These are phyloP conservation scores for Globisporangium irregulare DNA, from an alignment of 352 stramenopile species.

Conservation along the genomic window DNA sequence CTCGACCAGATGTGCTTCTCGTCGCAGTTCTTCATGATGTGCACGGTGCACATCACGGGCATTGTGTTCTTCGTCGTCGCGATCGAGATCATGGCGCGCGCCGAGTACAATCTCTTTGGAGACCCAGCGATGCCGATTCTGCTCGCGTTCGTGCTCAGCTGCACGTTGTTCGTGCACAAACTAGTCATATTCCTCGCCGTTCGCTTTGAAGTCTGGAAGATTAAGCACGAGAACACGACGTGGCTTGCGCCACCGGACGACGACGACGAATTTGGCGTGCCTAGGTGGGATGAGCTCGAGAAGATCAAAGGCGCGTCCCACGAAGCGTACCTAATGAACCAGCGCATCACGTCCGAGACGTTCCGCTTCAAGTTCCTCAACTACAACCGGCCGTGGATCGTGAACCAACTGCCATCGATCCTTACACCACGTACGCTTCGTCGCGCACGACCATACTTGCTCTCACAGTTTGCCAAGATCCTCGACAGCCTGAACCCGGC, in stretches of 20 bases:
- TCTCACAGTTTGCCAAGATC: slow-evolving; percentile 96
- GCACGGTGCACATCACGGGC: slow-evolving; percentile 90
- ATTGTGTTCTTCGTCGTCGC: slow-evolving; percentile 95
- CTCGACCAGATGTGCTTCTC: slow-evolving; percentile 98
- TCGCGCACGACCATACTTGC: slow-evolving; percentile 90
- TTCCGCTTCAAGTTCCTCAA: slow-evolving; percentile 98
- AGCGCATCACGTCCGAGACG: slow-evolving; percentile 94
- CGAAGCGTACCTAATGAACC: slow-evolving; percentile 96
- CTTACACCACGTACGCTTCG: slow-evolving; percentile 92
- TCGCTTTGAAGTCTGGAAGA: slow-evolving; percentile 92
- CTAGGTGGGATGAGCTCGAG: slow-evolving; percentile 90
- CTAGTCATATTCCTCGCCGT: slow-evolving; percentile 84
- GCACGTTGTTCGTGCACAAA: slow-evolving; percentile 56
- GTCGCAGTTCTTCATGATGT: slow-evolving; percentile 98
- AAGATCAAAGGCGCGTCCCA: slow-evolving; percentile 93
- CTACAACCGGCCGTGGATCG: slow-evolving; percentile 97
- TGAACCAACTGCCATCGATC: slow-evolving; percentile 94
- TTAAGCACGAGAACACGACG: slow-evolving; percentile 95
- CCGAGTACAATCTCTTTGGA: slow-evolving; percentile 95
- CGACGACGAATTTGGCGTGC: slow-evolving; percentile 91
- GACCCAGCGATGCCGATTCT: slow-evolving; percentile 91
- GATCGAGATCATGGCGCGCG: slow-evolving; percentile 95
- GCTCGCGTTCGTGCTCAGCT: slow-evolving; percentile 62
- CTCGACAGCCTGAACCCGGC: slow-evolving; percentile 94
- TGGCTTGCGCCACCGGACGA: slow-evolving; percentile 91